Evolutionary conservation across 2,329 filamentous ascomycete genomes (phyloP).

Genomic region (Thelonectria discophora): DNA sequence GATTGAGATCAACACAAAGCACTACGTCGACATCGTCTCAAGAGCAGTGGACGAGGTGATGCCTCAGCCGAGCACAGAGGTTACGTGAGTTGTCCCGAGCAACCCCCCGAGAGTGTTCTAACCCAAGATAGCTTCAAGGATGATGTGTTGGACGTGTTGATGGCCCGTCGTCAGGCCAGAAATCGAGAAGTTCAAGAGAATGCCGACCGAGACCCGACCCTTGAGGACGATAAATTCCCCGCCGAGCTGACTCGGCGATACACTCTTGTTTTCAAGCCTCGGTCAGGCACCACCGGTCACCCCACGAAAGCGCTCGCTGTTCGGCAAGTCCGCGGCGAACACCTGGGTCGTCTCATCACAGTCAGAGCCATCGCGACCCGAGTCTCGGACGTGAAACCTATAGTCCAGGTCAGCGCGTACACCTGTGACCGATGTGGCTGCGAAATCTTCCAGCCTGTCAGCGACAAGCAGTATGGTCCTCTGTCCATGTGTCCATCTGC

Average conservation of each 20-base stretch:
- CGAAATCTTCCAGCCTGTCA: conserved; percentile 97
- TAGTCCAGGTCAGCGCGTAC: conserved; percentile 97
- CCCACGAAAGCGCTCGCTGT: conserved; percentile 79
- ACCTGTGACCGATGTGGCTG: conserved; percentile 96
- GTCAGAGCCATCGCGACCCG: conserved; percentile 92
- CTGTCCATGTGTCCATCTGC: conserved; percentile 85
- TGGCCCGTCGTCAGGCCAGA: conserved; percentile 86
- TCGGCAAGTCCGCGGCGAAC: conserved; percentile 89
- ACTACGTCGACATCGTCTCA: conserved; percentile 93
- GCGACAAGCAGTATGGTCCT: conserved; percentile 88
- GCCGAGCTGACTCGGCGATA: conserved; percentile 92
- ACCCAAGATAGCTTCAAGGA: conserved; percentile 80
- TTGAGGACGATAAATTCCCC: conserved; percentile 83
- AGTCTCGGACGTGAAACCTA: conserved; percentile 96
- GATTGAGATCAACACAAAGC: conserved; percentile 89
- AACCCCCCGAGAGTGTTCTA: conserved; percentile 1
- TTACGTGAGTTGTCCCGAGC: conserved; percentile 65
- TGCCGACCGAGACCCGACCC: conserved; percentile 72
- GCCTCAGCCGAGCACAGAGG: conserved; percentile 79
- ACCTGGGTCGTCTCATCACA: conserved; percentile 92
- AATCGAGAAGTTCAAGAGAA: conserved; percentile 79
- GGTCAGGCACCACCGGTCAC: conserved; percentile 75
- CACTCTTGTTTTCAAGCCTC: conserved; percentile 94
- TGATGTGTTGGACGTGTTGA: conserved; percentile 95
- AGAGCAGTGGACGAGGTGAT: conserved; percentile 87